Evolutionary conservation across 371 early-diverging fungal species (phyloP).

Genomic region (Phascolomyces articulosus): DNA sequence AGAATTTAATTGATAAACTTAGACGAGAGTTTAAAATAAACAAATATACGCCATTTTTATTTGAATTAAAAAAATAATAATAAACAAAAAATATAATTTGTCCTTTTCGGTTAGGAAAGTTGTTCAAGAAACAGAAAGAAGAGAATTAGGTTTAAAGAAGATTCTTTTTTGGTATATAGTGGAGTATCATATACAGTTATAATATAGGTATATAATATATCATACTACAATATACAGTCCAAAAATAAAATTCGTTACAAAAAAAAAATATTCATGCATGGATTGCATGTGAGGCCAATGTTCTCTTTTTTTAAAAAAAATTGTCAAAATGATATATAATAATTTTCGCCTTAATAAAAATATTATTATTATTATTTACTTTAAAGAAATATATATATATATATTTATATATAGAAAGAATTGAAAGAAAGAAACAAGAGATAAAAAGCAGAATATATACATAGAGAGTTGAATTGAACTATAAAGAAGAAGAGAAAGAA

Average conservation of each 20-base stretch:
- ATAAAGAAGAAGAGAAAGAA: neutral
- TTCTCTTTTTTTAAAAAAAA: no score
- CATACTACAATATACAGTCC: no score
- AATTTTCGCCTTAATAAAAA: no score
- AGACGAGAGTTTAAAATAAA: no score
- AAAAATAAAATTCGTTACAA: no score
- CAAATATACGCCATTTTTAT: neutral
- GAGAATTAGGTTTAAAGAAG: neutral
- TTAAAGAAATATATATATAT: no score
- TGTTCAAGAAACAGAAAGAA: neutral
- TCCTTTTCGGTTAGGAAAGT: neutral
- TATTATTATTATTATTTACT: no score
- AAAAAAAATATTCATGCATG: constrained; percentile 2
- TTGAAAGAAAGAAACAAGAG: no score
- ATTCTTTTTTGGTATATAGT: no score
- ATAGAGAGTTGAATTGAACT: neutral
- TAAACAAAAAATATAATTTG: constrained; percentile 2
- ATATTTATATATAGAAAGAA: neutral
- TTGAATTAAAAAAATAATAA: neutral
- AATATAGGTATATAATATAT: no score
- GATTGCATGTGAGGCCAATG: neutral
- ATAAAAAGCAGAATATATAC: neutral
- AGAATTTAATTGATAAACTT: neutral
- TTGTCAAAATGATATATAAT: no score
- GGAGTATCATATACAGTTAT: no score